Conservation (phyloP, 306 rosid genomes). For the Medicago lupulina region DNA sequence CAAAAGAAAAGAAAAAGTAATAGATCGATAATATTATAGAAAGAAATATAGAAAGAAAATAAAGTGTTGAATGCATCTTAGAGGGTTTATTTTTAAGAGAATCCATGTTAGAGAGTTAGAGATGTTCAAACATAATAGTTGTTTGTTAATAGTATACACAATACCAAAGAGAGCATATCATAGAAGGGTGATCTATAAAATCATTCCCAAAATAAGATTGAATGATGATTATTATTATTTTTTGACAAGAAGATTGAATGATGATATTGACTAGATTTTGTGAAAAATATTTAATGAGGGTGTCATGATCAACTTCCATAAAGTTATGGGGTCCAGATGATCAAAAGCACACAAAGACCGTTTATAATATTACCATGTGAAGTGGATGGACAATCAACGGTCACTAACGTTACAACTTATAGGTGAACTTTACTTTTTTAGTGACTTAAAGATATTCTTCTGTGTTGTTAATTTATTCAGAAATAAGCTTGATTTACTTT, state of each 20-base stretch:
- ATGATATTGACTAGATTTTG: background rate
- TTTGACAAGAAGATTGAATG: background rate
- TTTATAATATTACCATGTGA: background rate
- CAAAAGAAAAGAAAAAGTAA: no score
- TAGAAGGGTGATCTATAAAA: background rate
- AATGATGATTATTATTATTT: background rate
- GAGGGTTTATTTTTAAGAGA: no score
- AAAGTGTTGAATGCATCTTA: no score
- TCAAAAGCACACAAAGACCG: constrained; percentile 7
- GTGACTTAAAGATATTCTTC: background rate
- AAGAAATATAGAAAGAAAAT: no score
- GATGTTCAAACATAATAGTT: no score
- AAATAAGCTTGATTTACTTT: constrained; percentile 7
- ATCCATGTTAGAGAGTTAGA: no score
- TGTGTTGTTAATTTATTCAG: background rate
- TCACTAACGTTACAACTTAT: constrained; percentile 1
- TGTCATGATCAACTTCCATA: background rate
- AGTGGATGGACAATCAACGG: background rate
- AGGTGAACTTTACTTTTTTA: background rate
- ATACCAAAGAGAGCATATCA: no score
- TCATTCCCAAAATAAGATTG: background rate
- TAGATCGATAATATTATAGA: no score
- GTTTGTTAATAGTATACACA: no score
- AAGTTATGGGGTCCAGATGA: constrained; percentile 20
- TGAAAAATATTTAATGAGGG: background rate